Conservation (phyloP, 1,284 basidiomycete species). For the Athelia psychrophila region DNA sequence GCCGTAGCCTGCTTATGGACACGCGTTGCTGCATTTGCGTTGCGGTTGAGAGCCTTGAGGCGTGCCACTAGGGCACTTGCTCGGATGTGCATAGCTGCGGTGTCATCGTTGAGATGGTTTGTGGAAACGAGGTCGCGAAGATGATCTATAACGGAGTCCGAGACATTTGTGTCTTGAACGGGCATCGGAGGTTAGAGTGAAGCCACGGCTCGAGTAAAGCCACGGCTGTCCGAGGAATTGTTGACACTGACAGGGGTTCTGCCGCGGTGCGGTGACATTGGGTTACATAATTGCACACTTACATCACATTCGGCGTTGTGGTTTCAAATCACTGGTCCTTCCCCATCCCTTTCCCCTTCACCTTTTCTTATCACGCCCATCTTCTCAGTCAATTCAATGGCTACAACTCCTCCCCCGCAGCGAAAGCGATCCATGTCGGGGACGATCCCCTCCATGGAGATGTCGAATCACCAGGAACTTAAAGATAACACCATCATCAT, state of each 20-base stretch:
- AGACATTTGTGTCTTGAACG: conserved; percentile 5
- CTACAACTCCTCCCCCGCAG: conserved; percentile 2
- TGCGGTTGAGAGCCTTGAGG: conserved; percentile 71
- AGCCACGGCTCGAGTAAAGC: too few species aligned
- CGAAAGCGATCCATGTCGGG: conserved; percentile 62
- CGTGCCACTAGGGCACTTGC: conserved; percentile 71
- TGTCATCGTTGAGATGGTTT: conserved; percentile 42
- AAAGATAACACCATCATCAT: conserved; percentile 87
- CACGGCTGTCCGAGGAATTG: too few species aligned
- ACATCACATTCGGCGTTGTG: too few species aligned
- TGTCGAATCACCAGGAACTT: conserved; percentile 61
- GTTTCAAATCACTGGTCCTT: conserved; percentile 11
- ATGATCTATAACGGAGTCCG: conserved; percentile 53
- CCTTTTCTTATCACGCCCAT: conserved; percentile 1
- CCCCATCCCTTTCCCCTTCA: conserved; percentile 10
- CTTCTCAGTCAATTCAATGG: background rate
- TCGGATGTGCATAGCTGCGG: conserved; percentile 52
- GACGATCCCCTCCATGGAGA: conserved; percentile 85
- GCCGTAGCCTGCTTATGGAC: conserved; percentile 69
- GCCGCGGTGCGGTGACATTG: too few species aligned
- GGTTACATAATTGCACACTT: too few species aligned
- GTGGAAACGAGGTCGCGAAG: conserved; percentile 60
- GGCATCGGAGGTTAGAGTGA: too few species aligned
- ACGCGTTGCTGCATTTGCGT: conserved; percentile 68
- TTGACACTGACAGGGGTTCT: too few species aligned